Conservation (phyloP, 345 rosid genomes). For the Gossypium australe region DNA sequence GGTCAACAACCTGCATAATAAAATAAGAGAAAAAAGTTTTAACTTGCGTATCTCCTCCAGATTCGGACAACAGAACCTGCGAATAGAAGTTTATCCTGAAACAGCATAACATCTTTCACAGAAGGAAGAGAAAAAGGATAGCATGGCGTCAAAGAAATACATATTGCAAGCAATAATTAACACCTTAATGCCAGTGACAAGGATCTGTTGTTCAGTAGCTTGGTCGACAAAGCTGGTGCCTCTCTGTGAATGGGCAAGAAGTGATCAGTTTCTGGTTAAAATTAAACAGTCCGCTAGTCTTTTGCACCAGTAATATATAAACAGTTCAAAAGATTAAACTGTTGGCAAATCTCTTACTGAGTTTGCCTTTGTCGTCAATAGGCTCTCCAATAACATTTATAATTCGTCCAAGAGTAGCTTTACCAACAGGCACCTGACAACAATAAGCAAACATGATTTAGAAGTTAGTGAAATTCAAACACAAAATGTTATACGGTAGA, state of each 20-base stretch:
- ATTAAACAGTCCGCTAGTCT: too few species aligned
- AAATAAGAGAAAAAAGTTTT: neutral
- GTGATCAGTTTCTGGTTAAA: conserved; percentile 65
- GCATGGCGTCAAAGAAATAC: neutral
- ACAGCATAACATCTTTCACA: neutral
- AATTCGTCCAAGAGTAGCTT: conserved; percentile 95
- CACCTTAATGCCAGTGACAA: conserved; percentile 96
- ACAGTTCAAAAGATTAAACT: neutral
- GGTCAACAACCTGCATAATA: conserved; percentile 68
- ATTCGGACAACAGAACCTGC: neutral
- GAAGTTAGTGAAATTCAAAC: neutral
- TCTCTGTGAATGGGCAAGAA: conserved; percentile 93
- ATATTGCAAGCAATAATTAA: neutral
- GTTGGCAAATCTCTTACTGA: conserved; percentile 48
- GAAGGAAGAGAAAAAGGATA: neutral
- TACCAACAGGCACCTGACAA: conserved; percentile 84
- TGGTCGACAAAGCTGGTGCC: conserved; percentile 88
- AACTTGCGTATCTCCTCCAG: neutral
- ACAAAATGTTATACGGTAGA: neutral
- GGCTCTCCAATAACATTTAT: conserved; percentile 97
- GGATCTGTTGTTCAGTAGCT: conserved; percentile 90
- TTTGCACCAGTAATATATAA: neutral
- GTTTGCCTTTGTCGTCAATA: conserved; percentile 79
- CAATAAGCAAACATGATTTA: neutral
- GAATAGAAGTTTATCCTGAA: neutral